phyloP scores from a whole-genome alignment of 1,284 basidiomycete genomes.

The Uromyces viciae-fabae region DNA sequence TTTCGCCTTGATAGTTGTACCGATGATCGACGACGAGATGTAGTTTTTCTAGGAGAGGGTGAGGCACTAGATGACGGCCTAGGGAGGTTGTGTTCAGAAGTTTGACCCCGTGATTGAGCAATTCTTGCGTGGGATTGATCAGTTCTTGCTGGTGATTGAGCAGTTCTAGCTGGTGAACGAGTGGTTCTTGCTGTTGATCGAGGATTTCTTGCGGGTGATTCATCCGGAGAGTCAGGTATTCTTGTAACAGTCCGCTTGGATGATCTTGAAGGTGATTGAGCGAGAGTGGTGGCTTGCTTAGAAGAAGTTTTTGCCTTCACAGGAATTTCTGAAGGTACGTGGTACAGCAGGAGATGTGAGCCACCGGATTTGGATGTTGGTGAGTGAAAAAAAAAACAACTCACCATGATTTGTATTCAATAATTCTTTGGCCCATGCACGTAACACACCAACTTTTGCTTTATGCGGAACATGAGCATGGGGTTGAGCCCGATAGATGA shows the following conservation, averaged over 20 bases:
- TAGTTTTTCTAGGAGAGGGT: background rate
- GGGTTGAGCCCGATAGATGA: background rate
- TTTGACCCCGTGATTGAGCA: background rate
- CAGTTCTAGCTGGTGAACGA: background rate
- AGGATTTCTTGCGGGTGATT: too few species aligned
- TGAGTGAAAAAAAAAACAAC: background rate
- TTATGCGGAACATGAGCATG: background rate
- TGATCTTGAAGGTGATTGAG: too few species aligned
- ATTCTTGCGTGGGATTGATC: background rate
- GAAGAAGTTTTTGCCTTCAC: background rate
- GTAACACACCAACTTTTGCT: background rate
- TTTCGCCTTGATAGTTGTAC: background rate
- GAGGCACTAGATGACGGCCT: constrained; percentile 9
- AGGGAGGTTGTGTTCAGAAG: background rate
- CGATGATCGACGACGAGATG: background rate
- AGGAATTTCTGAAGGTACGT: too few species aligned
- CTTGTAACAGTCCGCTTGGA: too few species aligned
- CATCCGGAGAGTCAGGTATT: too few species aligned
- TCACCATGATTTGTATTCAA: background rate
- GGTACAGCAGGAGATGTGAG: too few species aligned
- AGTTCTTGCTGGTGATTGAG: background rate
- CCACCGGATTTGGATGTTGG: too few species aligned
- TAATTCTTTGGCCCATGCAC: background rate
- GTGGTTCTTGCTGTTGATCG: background rate
- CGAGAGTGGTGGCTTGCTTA: too few species aligned